Base-by-base conservation (phyloP, 768 basidiomycete species). In the Lepiota brunneoincarnata region DNA sequence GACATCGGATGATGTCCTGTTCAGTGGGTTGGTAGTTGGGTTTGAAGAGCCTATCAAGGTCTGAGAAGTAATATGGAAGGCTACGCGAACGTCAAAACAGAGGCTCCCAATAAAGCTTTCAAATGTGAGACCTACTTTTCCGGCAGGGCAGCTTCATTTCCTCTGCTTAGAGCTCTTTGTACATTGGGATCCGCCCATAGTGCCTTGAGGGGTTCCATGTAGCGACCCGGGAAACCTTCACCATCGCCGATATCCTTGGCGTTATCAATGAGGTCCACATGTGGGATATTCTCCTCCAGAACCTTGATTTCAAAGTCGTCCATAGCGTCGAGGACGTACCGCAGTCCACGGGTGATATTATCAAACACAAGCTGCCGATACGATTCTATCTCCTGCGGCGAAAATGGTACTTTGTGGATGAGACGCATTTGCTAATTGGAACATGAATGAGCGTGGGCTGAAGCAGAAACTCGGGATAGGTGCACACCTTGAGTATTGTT, bases 331-430 rank as follows among this genome's bases (percentile, higher is more conserved):
- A 97, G 77, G 38, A 95, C 76, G 56, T 84, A 83, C 43, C 82
- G 80, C 72, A 98, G 81, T 2, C 94, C 97, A 7, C 87, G 82
- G 1, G 90, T 89, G 26, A 99, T 71, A 70, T 99, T 98, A 63
- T 88, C 87, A 68, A 96, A 99, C 9, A 94, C 86, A 41, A 97
- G 84, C 63, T 96, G 95, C 1, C 95, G 86, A 62, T 89, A 97
- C 14, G 78, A 83, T 69, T 98, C 95, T 36, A 90, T 79, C 68
- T 98, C 97, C 62, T 84, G 80, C 0, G 80, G 48, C 0, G 86
- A 81, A 72, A 97, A 99, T 0, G 91, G 87, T 1, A 92, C 75
- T 55, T 84, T 81, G 71, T 98, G 95, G 46, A 99, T 97, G 36
- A 97, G 76, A 36, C 94, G 86, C 95, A 98, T 98, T 87, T 98